Evolutionary conservation across 768 basidiomycete species (phyloP), one percentile per base, ranked within the genome.

Genomic region (Porphyrellus cyaneotinctus): DNA sequence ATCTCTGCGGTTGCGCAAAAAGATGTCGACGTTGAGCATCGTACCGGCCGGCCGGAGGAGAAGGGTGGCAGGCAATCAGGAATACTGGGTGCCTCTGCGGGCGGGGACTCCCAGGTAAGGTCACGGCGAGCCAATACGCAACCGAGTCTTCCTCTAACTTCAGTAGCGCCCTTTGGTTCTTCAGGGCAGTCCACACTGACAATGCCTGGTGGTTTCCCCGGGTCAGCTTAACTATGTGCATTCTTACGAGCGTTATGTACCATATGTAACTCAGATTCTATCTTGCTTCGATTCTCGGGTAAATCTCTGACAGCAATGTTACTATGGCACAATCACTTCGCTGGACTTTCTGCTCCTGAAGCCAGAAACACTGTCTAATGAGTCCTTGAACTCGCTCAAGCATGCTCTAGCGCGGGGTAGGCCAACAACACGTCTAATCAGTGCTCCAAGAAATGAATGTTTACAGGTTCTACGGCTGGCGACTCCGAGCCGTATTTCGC

Each of bases 151-250:
- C 12, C 38, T 39, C 22, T 11, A n/a, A 28, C 9, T 28, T 28
- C 15, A 20, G 44, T n/a, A 33, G 24, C n/a, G 18, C 6, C 37
- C 10, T 33, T 31, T 33, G 13, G 15, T n/a, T 2, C 28, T n/a
- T 2, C 28, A 15, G 26, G 23, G 23, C 30, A 22, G 28, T 22
- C 9, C 6, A 13, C 26, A 28, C 4, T 28, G 26, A 13, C 26
- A 28, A 28, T 28, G 26, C 26, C 26, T 28, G 26, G 26, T 9
- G 9, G 26, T 9, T 28, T 28, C 4, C 26, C 26, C n/a, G n/a
- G n/a, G n/a, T n/a, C n/a, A 10, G 15, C 30, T 23, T 52, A 43
- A 52, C 31, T 44, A 56, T n/a, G n/a, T n/a, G n/a, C 30, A 32
- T 33, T 22, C 22, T 44, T 9, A 17, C 17, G 14, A 23, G 24